phyloP scores from a whole-genome alignment of 1,284 basidiomycete species.

The Malassezia obtusa region DNA sequence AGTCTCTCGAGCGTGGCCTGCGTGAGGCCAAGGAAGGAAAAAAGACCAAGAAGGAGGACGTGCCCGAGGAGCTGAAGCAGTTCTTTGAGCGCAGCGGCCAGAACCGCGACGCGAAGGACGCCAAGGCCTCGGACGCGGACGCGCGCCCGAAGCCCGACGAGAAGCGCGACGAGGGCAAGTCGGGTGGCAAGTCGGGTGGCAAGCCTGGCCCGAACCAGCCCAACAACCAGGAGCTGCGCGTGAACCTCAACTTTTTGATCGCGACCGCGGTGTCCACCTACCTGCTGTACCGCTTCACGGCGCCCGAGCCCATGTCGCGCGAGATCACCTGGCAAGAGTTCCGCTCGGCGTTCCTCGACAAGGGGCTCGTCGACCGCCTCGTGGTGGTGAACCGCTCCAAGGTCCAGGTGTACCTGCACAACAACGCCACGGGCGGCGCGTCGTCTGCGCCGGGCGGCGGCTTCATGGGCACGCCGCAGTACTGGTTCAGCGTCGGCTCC shows the following conservation, averaged over 20 bases:
- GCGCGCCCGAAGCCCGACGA: slow-evolving; percentile 14
- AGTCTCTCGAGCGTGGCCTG: slow-evolving; percentile 32
- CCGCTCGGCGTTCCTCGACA: slow-evolving; percentile 85
- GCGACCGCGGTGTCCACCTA: slow-evolving; percentile 57
- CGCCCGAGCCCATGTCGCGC: slow-evolving; percentile 55
- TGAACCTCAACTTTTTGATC: slow-evolving; percentile 41
- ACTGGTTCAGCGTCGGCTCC: slow-evolving; percentile 93
- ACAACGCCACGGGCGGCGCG: slow-evolving; percentile 68
- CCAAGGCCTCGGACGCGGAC: slow-evolving; percentile 9
- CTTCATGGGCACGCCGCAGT: slow-evolving; percentile 48
- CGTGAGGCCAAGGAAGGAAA: slow-evolving; percentile 32
- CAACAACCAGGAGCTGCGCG: slow-evolving; percentile 30
- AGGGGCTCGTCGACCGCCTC: slow-evolving; percentile 89
- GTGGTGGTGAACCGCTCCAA: slow-evolving; percentile 82
- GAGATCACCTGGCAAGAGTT: slow-evolving; percentile 99
- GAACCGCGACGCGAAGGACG: slow-evolving; percentile 16
- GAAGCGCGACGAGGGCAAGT: slow-evolving; percentile 15
- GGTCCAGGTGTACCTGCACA: slow-evolving; percentile 72
- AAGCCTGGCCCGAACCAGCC: slow-evolving; percentile 21
- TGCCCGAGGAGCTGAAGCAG: slow-evolving; percentile 33
- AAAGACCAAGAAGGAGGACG: slow-evolving; percentile 13
- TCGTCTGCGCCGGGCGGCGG: not conserved
- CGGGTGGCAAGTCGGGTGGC: slow-evolving; percentile 16
- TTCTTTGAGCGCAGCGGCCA: slow-evolving; percentile 29
- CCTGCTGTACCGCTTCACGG: slow-evolving; percentile 58